Conservation (phyloP, 768 basidiomycete genomes). For the Calocera cornea region DNA sequence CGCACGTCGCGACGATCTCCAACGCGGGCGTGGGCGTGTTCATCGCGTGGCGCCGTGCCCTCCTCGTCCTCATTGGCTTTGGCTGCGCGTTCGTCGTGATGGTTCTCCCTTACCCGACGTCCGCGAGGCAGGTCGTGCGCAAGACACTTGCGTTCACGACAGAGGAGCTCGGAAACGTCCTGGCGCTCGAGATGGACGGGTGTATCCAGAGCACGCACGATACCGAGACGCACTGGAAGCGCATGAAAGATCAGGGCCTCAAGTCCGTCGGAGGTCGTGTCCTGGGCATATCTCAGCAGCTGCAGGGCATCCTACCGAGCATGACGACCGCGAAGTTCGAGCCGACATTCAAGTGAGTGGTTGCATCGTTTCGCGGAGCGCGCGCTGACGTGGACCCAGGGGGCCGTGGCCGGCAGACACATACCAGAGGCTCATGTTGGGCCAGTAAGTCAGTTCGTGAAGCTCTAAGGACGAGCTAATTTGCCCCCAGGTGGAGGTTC, state of each 20-base stretch:
- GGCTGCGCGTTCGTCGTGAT: conserved; percentile 41
- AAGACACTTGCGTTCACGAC: conserved; percentile 32
- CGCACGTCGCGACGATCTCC: conserved; percentile 32
- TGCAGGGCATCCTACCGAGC: not conserved
- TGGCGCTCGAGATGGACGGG: conserved; percentile 31
- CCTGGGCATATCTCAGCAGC: not conserved
- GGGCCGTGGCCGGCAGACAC: conserved; percentile 41
- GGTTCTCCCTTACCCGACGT: conserved; percentile 41
- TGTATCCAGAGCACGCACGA: conserved; percentile 25
- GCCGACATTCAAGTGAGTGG: conserved; percentile 12
- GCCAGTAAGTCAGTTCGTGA: not conserved
- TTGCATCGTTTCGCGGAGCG: conserved; percentile 12
- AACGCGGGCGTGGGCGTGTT: conserved; percentile 41
- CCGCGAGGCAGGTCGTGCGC: conserved; percentile 37
- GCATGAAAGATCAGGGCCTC: conserved; percentile 12
- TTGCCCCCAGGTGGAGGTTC: conserved; percentile 23
- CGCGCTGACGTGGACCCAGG: conserved; percentile 18
- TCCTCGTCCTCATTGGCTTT: conserved; percentile 36
- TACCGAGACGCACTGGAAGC: conserved; percentile 14
- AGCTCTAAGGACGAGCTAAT: not conserved
- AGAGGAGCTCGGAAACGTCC: conserved; percentile 30
- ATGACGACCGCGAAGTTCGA: conserved; percentile 4
- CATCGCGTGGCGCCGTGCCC: conserved; percentile 40
- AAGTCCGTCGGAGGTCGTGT: conserved; percentile 17
- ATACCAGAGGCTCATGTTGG: conserved; percentile 28